These are phyloP conservation scores for Pleurotus tuber-regium DNA, from an alignment of 768 basidiomycete species.

Conservation along the genomic window DNA sequence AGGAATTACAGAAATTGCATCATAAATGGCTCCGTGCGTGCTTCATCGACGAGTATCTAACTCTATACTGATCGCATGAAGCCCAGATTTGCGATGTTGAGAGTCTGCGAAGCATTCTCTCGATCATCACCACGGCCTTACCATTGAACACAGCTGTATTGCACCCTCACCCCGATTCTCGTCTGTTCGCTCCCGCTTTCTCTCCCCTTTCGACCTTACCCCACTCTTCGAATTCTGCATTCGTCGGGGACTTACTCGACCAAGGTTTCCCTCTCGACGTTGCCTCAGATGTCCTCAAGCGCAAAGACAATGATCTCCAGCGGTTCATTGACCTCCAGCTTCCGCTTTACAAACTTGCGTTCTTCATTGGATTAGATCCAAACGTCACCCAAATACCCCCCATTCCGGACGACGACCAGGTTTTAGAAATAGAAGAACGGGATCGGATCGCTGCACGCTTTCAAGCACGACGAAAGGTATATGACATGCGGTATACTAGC, in stretches of 20 bases:
- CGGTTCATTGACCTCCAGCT: background rate
- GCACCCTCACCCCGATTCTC: conserved; percentile 18
- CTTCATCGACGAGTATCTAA: too few relatives aligned
- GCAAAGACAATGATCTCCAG: background rate
- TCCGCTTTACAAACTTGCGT: conserved; percentile 5
- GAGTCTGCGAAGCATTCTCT: background rate
- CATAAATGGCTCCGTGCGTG: background rate
- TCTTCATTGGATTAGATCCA: background rate
- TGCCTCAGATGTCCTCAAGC: background rate
- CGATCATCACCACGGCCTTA: background rate
- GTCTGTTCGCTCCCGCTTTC: conserved; percentile 13
- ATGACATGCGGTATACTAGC: conserved; percentile 32
- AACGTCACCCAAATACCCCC: conserved; percentile 1
- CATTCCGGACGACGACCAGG: conserved; percentile 12
- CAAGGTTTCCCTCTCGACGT: background rate
- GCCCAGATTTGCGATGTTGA: background rate
- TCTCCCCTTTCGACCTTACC: conserved; percentile 21
- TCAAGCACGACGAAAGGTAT: conserved; percentile 31
- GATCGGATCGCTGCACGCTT: conserved; percentile 22
- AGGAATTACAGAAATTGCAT: background rate
- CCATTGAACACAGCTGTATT: background rate
- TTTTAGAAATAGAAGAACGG: conserved; percentile 1
- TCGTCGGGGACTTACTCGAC: background rate
- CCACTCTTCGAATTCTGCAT: conserved; percentile 14
- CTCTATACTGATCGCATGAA: background rate